Evolutionary conservation across 75 land plant genomes (phyloP), one percentile per base, ranked within the genome.

Genomic region (Pinus albicaulis): DNA sequence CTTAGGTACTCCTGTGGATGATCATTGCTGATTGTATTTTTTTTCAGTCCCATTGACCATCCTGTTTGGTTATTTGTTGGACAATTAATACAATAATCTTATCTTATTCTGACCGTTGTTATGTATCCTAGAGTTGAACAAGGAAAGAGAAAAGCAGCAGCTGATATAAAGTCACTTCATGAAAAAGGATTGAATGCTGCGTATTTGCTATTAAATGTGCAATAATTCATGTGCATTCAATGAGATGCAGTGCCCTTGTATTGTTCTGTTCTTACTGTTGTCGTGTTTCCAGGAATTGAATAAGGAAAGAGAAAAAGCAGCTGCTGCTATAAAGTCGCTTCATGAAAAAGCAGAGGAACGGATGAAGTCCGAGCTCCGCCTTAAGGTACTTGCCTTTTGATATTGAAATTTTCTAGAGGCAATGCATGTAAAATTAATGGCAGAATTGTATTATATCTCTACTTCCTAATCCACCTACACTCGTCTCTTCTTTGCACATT

Each of bases 291-390:
- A 95, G 98, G 98, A 92, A 79, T 38, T 87, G 74, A 89, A 86
- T 41, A 90, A 82, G 79, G 92, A 89, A 72, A 89, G 80, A 65
- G 78, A 61, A 74, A 89, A 89, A 82, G 89, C 90, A 76, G 84
- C 81, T 31, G 87, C 86, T 75, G 80, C 90, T 68, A 57, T 94
- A 22, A 88, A 83, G 84, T 76, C 81, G 60, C 88, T 90, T 76
- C 85, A 88, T 74, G 91, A 96, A 56, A 82, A 84, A 52, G 82
- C 95, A 55, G 95, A 87, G 62, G 86, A 90, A 75, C 90, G 84
- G 56, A 80, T 92, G 28, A 82, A 76, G 60, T 72, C 53, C 19
- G 92, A 94, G 82, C 79, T 96, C 71, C 86, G 86, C 62, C 88
- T 77, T 57, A 93, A 96, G 99, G 99, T 94, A 56, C 60, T 38